Evolutionary conservation across 352 stramenopile species (phyloP), one percentile per base, ranked within the genome.

Genomic region (Pythium phragmiticola): DNA sequence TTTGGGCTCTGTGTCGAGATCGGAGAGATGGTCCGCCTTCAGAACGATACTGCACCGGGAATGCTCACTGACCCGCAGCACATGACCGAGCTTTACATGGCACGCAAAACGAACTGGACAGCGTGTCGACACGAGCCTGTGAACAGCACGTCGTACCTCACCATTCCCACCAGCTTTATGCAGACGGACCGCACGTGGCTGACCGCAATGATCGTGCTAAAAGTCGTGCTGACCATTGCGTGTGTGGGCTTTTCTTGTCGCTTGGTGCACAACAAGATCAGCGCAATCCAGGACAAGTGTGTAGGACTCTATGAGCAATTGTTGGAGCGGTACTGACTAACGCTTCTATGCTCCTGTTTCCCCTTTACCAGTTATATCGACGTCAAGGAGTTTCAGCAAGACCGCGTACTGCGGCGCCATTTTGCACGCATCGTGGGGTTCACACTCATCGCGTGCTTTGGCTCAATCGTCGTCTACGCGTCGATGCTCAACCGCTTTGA

Each of bases 401-500:
- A 88, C 39, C 76, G 78, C 42, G 71, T 88, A 39, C 60, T 77
- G 26, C 73, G 71, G 33, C 67, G 76, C 0, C 70, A 82, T 36
- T 69, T 87, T 26, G 60, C 65, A 0, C 60, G 70, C 8, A 37
- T 77, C 0, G 79, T 82, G 72, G 76, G 72, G 2, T 63, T 66
- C 39, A 71, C 75, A 17, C 61, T 87, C 16, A 36, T 74, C 14
- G 50, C 78, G 33, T 88, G 72, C 4, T 88, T 75, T 52, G 45
- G 84, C 55, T 78, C 82, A 6, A 59, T 90, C 30, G 28, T 87
- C 5, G 60, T 79, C 28, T 85, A 83, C 54, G 77, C 78, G 23
- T 89, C 80, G n/a, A 36, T 88, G 36, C 57, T 90, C 23, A 87
- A 84, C 47, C 77, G 75, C 5, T 78, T 90, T 50, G 77, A 86